Evolutionary conservation across 2,329 filamentous ascomycete genomes (phyloP).

Genomic region (Xylaria sp.): DNA sequence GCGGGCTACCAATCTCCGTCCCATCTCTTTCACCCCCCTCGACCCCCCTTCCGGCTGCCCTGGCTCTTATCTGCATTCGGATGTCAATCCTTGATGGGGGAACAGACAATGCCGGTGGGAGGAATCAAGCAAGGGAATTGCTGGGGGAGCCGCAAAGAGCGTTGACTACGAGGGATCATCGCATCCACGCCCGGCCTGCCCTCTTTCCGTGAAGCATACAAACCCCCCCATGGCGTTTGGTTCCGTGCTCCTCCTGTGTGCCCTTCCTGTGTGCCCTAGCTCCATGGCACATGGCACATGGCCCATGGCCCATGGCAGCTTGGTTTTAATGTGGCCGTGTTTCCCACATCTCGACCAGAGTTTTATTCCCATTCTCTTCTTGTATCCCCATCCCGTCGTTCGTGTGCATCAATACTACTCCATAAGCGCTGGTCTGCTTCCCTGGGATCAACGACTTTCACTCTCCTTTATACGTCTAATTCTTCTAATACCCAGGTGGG

Average conservation of each 20-base stretch:
- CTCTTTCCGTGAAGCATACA: constrained; percentile 48
- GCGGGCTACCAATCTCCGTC: constrained; percentile 18
- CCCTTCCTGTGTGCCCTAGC: constrained; percentile 27
- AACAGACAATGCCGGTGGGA: constrained; percentile 28
- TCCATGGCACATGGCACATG: neutral
- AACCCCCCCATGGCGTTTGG: constrained; percentile 31
- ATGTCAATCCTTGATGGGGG: constrained; percentile 29
- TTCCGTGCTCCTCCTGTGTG: constrained; percentile 34
- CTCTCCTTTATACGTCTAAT: constrained; percentile 49
- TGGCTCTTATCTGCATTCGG: constrained; percentile 42
- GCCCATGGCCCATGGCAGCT: constrained; percentile 6
- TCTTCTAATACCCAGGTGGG: constrained; percentile 52
- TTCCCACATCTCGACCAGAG: constrained; percentile 45
- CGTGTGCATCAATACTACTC: constrained; percentile 47
- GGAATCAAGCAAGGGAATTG: constrained; percentile 35
- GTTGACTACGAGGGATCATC: constrained; percentile 40
- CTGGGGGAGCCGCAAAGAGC: constrained; percentile 41
- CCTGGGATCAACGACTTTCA: constrained; percentile 52
- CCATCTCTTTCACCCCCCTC: constrained; percentile 20
- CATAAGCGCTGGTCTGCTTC: constrained; percentile 65
- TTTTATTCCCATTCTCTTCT: constrained; percentile 44
- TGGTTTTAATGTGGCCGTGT: constrained; percentile 47
- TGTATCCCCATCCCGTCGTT: constrained; percentile 50
- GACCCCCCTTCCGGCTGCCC: constrained; percentile 27
- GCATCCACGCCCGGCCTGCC: constrained; percentile 45